Base-by-base conservation (phyloP, 2,329 filamentous ascomycete species). In the Trichothecium sympodiale region DNA sequence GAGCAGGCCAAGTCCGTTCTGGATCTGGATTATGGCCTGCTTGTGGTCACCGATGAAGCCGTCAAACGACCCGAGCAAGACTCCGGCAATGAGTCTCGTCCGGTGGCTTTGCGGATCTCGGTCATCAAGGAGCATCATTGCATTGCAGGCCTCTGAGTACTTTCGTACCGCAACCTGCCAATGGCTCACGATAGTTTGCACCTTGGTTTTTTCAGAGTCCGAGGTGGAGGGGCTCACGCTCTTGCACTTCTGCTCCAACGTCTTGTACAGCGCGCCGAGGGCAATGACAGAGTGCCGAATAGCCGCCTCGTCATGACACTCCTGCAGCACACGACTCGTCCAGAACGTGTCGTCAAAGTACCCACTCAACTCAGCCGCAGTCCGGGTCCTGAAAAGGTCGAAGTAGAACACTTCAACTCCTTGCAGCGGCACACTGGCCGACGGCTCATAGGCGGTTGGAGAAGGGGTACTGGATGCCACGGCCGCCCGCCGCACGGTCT, bases 301-400 rank as follows among this genome's bases (percentile, higher is more conserved):
- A 17, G 76, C 66, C 10, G 67, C 59, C 47, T 79, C 72, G 1
- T 64, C 62, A 43, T 81, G 74, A 35, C 74, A 80, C 50, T 77
- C 74, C 44, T 76, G 71, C 8, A 81, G 52, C 2, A 82, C 75
- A 25, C 69, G 67, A 30, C 67, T 62, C 1, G 67, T 75, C 77
- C 77, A 83, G 48, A 82, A 82, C 2, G 67, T 62, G 15, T 68
- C 71, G 48, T 80, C 73, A 41, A 82, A 82, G 49, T 77, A 81
- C 10, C 78, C 77, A 0, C 77, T 79, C 6, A 82, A 58, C 46
- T 79, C 74, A 32, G 59, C 69, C 2, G 76, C 72, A 0, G 78
- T 80, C 30, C 73, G 71, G 17, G 67, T 60, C 29, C 69, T 67
- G 46, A 81, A 80, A 10, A 79, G 56, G 38, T 75, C 66, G 46